phyloP scores from a whole-genome alignment of 768 basidiomycete genomes.

The Boletus subparvulus region DNA sequence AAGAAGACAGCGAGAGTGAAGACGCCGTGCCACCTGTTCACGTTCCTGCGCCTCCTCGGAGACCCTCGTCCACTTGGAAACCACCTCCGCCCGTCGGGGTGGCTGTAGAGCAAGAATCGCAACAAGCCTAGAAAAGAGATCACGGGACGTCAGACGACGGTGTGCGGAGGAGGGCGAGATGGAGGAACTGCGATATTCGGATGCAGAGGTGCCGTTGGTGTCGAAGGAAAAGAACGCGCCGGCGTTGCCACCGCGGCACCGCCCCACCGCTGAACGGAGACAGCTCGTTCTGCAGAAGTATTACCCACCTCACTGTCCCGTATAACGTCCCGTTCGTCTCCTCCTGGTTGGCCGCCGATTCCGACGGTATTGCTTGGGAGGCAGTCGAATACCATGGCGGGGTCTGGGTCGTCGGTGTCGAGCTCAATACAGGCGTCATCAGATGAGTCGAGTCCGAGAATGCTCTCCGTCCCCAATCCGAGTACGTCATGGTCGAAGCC shows the following conservation, averaged over 20 bases:
- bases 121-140: constrained; percentile 44
- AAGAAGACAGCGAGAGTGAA: constrained; percentile 34
- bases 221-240: constrained; percentile 39
- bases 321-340: constrained; percentile 29
- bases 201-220: constrained; percentile 41
- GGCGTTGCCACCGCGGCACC: constrained; percentile 24
- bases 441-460: constrained; percentile 27
- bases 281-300: constrained; percentile 29
- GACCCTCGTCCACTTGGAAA: constrained; percentile 31
- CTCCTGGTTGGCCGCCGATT: constrained; percentile 37
- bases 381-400: constrained; percentile 38
- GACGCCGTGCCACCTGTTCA: constrained; percentile 27
- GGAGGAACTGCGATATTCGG: constrained; percentile 63
- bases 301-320: constrained; percentile 51
- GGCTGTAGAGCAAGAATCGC: constrained; percentile 4
- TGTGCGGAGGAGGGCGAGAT: constrained; percentile 70
- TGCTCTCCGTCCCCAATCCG: too few species aligned
- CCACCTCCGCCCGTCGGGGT: constrained; percentile 26
- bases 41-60: constrained; percentile 33
- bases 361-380: constrained; percentile 34
- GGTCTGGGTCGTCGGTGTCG: constrained; percentile 28
- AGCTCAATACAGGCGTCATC: constrained; percentile 42
- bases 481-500: too few species aligned
- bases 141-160: constrained; percentile 53
- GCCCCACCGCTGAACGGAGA: constrained; percentile 37